These are phyloP conservation scores for Aspergillus floridensis DNA, from an alignment of 2,329 filamentous ascomycete genomes.

Conservation along the genomic window DNA sequence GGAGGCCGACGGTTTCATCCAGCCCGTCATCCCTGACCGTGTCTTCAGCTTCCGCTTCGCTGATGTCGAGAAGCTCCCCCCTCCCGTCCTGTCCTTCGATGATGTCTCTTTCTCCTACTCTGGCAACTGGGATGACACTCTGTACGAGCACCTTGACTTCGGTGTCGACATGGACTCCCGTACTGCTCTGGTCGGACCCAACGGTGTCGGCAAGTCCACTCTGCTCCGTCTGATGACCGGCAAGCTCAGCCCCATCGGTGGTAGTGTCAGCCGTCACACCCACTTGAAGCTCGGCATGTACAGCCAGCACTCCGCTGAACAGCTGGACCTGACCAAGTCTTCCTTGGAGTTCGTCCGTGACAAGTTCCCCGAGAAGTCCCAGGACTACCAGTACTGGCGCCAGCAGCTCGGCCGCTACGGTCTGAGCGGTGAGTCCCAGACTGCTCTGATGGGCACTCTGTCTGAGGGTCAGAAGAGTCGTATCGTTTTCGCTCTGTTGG, in stretches of 20 bases:
- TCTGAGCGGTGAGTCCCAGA: conserved; percentile 88
- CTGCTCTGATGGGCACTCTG: conserved; percentile 93
- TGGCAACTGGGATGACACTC: conserved; percentile 79
- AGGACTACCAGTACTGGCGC: conserved; percentile 99
- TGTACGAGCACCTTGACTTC: conserved; percentile 95
- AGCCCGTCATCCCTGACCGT: conserved; percentile 78
- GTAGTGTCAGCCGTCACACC: conserved; percentile 84
- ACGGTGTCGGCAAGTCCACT: conserved; percentile 98
- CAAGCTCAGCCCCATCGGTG: conserved; percentile 80
- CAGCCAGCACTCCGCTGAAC: conserved; percentile 97
- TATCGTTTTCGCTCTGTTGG: conserved; percentile 95
- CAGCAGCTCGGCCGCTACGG: conserved; percentile 96
- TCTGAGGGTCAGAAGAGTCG: conserved; percentile 97
- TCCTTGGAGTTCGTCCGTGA: conserved; percentile 96
- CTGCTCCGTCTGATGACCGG: conserved; percentile 95
- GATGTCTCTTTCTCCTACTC: conserved; percentile 98
- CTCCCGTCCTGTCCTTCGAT: conserved; percentile 93
- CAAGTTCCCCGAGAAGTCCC: conserved; percentile 82
- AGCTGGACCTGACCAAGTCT: conserved; percentile 97
- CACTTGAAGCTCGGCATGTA: conserved; percentile 98
- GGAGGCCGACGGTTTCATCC: conserved; percentile 98
- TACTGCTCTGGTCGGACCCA: conserved; percentile 93
- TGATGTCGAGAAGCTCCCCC: conserved; percentile 98
- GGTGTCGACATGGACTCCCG: conserved; percentile 99
- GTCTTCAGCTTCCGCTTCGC: conserved; percentile 98